Evolutionary conservation across 306 rosid genomes (phyloP), one percentile per base, ranked within the genome.

Genomic region (Lithocarpus polystachyus): DNA sequence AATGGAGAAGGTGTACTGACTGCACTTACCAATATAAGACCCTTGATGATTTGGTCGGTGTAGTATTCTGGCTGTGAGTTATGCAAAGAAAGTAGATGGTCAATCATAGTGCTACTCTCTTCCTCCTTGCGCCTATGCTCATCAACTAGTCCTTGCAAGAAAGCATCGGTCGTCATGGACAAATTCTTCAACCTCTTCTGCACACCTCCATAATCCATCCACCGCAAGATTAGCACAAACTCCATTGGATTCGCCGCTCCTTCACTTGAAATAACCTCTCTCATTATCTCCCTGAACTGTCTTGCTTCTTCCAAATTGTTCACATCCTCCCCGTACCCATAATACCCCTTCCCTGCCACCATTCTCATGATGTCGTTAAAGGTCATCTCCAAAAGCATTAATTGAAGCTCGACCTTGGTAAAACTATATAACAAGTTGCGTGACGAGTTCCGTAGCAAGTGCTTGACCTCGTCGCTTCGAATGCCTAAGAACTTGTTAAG

Each of bases 271-370:
- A 51, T 2, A 0, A 75, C 14, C 79, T 91, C 82, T 31, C 76
- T 59, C 72, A 84, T 76, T 1, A 74, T 24, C 5, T 83, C 84
- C 48, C 86, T 83, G 48, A 89, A 89, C 35, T 37, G 52, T 78
- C 20, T 75, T 0, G 89, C 93, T 52, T 90, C 96, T 28, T 81
- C 77, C 55, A 75, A 76, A 14, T 79, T 43, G 20, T 74, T 69
- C 4, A 72, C 84, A 1, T 45, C 80, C 0, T 85, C 79, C 22
- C 59, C 69, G 4, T 82, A 81, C 1, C 92, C 91, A 22, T 75
- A 89, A 35, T 86, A 90, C 67, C 97, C 82, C 79, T 93, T 90
- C 1, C 94, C 97, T 0, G 91, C 87, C 15, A 84, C 88, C 94
- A 89, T 93, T 55, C 82, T 88, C 90, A 89, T 85, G 29, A 86